These are phyloP conservation scores for Sporothrix schenckii DNA, from an alignment of 2,329 filamentous ascomycete genomes.

Conservation along the genomic window DNA sequence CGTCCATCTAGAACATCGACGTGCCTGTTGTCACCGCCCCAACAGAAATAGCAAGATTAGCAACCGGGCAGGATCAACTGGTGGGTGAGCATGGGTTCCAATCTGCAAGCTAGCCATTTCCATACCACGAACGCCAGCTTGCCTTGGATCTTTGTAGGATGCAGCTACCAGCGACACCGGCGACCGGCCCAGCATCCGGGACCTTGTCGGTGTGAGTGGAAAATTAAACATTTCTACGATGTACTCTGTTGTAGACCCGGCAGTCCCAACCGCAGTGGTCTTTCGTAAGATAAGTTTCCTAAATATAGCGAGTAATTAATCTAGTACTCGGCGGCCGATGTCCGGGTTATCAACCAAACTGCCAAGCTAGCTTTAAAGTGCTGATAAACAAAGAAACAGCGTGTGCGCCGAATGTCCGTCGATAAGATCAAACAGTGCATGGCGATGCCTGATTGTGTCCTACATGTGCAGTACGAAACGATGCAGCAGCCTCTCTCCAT, in stretches of 20 bases:
- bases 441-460: neutral
- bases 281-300: too few relatives aligned
- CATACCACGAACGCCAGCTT: neutral
- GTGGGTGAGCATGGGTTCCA: neutral
- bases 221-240: neutral
- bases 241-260: neutral
- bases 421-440: neutral
- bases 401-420: neutral
- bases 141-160: neutral
- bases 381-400: too few relatives aligned
- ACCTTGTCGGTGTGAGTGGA: slow-evolving; percentile 8
- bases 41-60: slow-evolving; percentile 26
- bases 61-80: slow-evolving; percentile 19
- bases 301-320: neutral
- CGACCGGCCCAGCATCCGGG: neutral
- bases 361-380: neutral
- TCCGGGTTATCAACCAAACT: neutral
- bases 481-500: neutral
- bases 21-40: neutral
- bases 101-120: slow-evolving; percentile 10
- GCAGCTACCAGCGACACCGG: slow-evolving; percentile 19
- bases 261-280: neutral
- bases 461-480: neutral
- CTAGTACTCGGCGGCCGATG: slow-evolving; percentile 11
- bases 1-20: neutral